Percentiles rank a stretch among this genome's conserved stretches.
These are phyloP conservation scores for Xerocomus brunneocitrinus DNA, from an alignment of 768 basidiomycete species.

Conservation along the genomic window DNA sequence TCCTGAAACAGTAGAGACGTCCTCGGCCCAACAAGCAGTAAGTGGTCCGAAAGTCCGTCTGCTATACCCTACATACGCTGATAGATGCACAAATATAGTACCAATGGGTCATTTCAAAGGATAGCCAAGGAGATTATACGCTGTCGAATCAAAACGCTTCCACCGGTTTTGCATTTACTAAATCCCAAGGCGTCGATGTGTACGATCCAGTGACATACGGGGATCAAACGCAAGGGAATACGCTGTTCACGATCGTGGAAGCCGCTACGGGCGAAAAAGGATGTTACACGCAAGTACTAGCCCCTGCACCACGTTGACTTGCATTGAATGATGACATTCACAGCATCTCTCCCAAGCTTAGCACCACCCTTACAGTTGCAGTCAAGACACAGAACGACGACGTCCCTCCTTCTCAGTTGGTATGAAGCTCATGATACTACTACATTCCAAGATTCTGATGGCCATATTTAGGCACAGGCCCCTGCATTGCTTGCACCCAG, in stretches of 20 bases:
- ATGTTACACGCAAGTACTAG: neutral
- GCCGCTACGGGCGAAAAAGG: slow-evolving; percentile 1
- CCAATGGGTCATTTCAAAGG: slow-evolving; percentile 7
- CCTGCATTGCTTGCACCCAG: neutral
- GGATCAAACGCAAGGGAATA: neutral
- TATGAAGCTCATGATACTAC: too few relatives aligned
- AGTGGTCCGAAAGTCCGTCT: neutral
- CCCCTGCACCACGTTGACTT: neutral
- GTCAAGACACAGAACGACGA: neutral
- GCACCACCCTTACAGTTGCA: neutral
- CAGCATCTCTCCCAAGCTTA: slow-evolving; percentile 8
- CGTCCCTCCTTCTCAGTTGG: too few relatives aligned
- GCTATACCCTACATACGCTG: neutral
- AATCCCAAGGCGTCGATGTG: neutral
- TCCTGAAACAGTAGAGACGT: slow-evolving; percentile 1
- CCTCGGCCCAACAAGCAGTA: neutral
- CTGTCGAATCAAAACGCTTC: slow-evolving; percentile 2
- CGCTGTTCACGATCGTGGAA: slow-evolving; percentile 5
- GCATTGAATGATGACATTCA: neutral
- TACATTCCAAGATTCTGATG: too few relatives aligned
- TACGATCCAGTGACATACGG: slow-evolving; percentile 5
- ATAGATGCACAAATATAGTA: neutral
- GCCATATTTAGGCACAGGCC: neutral
- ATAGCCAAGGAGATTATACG: neutral
- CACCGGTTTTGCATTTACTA: slow-evolving; percentile 1